Percentiles rank a stretch among this genome's conserved stretches.
Evolutionary conservation across 2,329 filamentous ascomycete genomes (phyloP).

Genomic region (Nemania diffusa): DNA sequence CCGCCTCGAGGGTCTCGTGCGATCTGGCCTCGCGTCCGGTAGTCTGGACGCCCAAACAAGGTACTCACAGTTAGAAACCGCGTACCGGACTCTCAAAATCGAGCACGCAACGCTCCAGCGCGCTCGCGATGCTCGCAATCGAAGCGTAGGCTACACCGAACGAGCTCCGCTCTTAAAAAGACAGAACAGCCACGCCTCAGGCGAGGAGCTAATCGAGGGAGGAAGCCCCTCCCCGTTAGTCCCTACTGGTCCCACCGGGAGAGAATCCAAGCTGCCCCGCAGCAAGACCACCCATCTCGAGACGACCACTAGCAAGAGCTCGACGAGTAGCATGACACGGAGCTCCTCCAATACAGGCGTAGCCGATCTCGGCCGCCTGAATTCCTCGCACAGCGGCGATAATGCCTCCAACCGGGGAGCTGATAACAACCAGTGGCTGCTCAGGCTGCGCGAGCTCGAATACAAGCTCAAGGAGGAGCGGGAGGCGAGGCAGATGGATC

Average conservation of each 20-base stretch:
- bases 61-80: slow-evolving; percentile 67
- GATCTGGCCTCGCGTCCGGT: slow-evolving; percentile 68
- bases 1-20: slow-evolving; percentile 81
- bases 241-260: slow-evolving; percentile 60
- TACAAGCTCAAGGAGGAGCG: slow-evolving; percentile 88
- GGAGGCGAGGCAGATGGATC: slow-evolving; percentile 85
- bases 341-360: slow-evolving; percentile 43
- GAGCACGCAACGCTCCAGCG: slow-evolving; percentile 76
- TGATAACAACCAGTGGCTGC: slow-evolving; percentile 81
- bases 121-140: slow-evolving; percentile 67
- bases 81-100: slow-evolving; percentile 71
- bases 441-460: slow-evolving; percentile 88
- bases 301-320: slow-evolving; percentile 41
- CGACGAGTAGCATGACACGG: slow-evolving; percentile 44
- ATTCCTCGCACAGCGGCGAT: slow-evolving; percentile 39
- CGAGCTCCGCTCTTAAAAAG: slow-evolving; percentile 53
- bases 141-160: slow-evolving; percentile 47
- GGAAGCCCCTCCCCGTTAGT: slow-evolving; percentile 65
- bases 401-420: slow-evolving; percentile 40
- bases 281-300: slow-evolving; percentile 54
- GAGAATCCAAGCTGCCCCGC: slow-evolving; percentile 47
- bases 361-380: slow-evolving; percentile 40
- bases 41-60: slow-evolving; percentile 57
- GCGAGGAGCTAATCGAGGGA: slow-evolving; percentile 48
- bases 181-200: slow-evolving; percentile 51